Percentiles rank a stretch among this genome's conserved stretches.
Conservation (phyloP, 2,329 filamentous ascomycete genomes). For the Aspergillus chevalieri region DNA sequence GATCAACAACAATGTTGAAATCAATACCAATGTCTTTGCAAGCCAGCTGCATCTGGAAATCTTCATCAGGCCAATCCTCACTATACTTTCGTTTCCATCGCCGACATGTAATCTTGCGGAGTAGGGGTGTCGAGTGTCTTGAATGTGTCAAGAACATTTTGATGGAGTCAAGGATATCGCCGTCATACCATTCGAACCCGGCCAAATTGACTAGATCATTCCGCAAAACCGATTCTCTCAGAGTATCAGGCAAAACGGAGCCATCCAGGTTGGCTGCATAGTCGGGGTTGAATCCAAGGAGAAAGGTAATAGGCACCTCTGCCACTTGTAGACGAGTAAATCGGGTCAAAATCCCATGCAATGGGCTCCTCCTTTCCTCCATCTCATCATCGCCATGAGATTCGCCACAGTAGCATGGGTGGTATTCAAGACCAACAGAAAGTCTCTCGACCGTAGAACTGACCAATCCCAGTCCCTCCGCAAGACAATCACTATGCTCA, state of each 20-base stretch:
- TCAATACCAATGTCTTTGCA: background rate
- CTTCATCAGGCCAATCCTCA: background rate
- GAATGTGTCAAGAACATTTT: background rate
- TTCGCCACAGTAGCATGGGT: background rate
- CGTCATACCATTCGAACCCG: background rate
- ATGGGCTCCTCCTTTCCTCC: background rate
- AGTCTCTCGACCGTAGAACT: background rate
- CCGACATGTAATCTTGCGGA: background rate
- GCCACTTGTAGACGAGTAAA: background rate
- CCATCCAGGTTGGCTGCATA: background rate
- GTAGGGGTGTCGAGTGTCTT: background rate
- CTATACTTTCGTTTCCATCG: background rate
- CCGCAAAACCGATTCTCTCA: background rate
- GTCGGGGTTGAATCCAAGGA: background rate
- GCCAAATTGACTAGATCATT: background rate
- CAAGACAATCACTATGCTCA: background rate
- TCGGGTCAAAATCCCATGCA: background rate
- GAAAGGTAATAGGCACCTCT: background rate
- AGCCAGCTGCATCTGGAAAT: background rate
- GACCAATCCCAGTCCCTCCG: background rate
- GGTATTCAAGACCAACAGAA: background rate
- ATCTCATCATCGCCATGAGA: background rate
- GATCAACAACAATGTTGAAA: too few species aligned
- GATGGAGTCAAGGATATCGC: background rate
- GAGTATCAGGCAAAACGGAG: background rate